Evolutionary conservation across 768 basidiomycete genomes (phyloP), one percentile per base, ranked within the genome.

Genomic region (Lentinula lateritia): DNA sequence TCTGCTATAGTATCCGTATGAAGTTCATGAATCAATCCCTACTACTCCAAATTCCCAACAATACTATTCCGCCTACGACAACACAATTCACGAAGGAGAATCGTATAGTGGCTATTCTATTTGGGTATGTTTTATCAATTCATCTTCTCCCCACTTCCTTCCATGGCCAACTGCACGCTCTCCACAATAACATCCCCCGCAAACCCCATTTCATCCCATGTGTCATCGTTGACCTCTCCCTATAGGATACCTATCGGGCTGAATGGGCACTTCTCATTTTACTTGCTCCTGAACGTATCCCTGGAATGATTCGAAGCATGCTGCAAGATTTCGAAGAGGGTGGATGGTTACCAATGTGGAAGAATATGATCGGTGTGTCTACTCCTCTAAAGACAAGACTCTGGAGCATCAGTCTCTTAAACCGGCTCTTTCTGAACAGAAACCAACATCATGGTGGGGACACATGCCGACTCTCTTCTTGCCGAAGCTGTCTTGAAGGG

Each of bases 331-430:
- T 86, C 65, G 72, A 79, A 62, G 81, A 90, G 85, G 83, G 89
- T 15, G 92, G 92, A 3, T 91, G 91, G 89, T 73, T 93, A 41
- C 92, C 92, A 0, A 92, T 93, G 90, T 93, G 92, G 92, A 93
- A 92, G 74, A 93, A 93, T 63, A 81, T 93, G 13, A 83, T 89
- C 28, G 85, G 85, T 83, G 52, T 63, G 76, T 64, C 34, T 28
- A 18, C 48, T 12, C 42, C 20, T 43, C 36, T 35, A 50, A 36
- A 32, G 28, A n/a, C 15, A 3, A n/a, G 59, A 34, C 50, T 42
- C 10, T 0, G 41, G 32, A 50, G 23, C 32, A 16, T 28, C 53
- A 18, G 20, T 41, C 38, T 61, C 15, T 64, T 61, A 23, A 46
- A 50, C 16, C 18, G 12, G 12, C 28, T 2, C 28, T 28, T 2